Percentiles rank a stretch among this genome's conserved stretches.
Conservation (phyloP, 495 filamentous ascomycete species). For the Barbatosphaeria neglecta region DNA sequence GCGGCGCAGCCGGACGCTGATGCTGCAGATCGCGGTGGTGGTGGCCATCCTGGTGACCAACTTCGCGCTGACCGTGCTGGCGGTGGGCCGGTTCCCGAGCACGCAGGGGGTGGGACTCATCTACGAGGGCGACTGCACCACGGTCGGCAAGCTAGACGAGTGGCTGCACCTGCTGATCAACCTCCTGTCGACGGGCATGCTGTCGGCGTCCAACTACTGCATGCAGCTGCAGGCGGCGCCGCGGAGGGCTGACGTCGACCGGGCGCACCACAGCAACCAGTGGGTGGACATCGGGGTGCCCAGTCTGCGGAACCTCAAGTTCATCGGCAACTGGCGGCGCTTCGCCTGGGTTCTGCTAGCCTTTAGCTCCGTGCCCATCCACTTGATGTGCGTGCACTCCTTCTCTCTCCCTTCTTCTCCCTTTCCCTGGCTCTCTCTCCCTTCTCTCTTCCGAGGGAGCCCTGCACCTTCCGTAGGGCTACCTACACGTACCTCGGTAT, state of each 20-base stretch:
- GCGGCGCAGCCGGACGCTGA: conserved; percentile 5
- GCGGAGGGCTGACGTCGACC: conserved; percentile 24
- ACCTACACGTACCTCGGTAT: no score
- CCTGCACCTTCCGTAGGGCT: no score
- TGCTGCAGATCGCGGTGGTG: conserved; percentile 8
- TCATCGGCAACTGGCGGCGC: conserved; percentile 13
- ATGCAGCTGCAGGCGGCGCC: conserved; percentile 29
- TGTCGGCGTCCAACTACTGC: conserved; percentile 27
- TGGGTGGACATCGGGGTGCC: conserved; percentile 33
- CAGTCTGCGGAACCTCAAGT: conserved; percentile 21
- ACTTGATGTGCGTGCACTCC: conserved; percentile 13
- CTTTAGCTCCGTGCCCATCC: conserved; percentile 21
- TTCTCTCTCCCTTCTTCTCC: neutral
- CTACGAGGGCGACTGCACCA: conserved; percentile 14
- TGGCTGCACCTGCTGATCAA: conserved; percentile 14
- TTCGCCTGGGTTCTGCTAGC: conserved; percentile 17
- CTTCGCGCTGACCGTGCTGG: conserved; percentile 8
- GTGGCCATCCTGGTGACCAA: conserved; percentile 7
- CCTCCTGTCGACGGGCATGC: conserved; percentile 23
- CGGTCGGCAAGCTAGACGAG: conserved; percentile 7
- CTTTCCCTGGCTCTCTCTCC: no score
- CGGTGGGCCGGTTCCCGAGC: conserved; percentile 3
- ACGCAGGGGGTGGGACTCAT: conserved; percentile 11
- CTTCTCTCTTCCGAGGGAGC: no score
- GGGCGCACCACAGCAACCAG: conserved; percentile 14